Evolutionary conservation across 2,329 filamentous ascomycete species (phyloP).

Genomic region (Colletotrichum sp.): DNA sequence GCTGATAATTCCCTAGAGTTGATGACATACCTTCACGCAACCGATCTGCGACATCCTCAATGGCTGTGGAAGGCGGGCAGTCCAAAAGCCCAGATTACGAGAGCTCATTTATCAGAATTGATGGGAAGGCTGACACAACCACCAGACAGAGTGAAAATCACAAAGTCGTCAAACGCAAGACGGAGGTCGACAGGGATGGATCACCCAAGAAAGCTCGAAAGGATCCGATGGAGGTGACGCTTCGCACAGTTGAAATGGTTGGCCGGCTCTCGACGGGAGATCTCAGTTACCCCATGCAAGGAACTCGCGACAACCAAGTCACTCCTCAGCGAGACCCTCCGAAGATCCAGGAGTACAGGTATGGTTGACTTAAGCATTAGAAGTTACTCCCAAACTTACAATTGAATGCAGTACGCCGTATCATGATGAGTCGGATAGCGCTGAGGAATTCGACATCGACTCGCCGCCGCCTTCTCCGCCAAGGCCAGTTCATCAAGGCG

Average conservation of each 20-base stretch:
- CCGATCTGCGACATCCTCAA: not conserved
- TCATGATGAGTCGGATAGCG: not conserved
- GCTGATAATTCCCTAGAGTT: not conserved
- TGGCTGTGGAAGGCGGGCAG: not conserved
- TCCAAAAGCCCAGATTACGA: not conserved
- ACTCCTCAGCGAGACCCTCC: not conserved
- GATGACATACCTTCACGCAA: not conserved
- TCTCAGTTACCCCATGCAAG: not conserved
- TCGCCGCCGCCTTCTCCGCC: slow-evolving; percentile 10
- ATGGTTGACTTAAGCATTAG: not conserved
- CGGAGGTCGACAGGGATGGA: not conserved
- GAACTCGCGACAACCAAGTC: not conserved
- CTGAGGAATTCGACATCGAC: not conserved
- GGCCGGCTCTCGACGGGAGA: not conserved
- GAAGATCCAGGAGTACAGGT: not conserved
- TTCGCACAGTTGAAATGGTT: not conserved
- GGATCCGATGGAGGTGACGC: not conserved
- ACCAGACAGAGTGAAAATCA: not conserved
- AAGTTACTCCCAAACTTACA: not conserved
- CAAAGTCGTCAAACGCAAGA: not conserved
- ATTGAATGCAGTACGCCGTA: not conserved
- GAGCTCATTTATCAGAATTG: not conserved
- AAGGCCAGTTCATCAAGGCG: slow-evolving; percentile 18
- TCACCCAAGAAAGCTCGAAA: not conserved
- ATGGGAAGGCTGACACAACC: not conserved